phyloP scores from a whole-genome alignment of 1,139 yeast species.

The Yamadazyma mexicana region DNA sequence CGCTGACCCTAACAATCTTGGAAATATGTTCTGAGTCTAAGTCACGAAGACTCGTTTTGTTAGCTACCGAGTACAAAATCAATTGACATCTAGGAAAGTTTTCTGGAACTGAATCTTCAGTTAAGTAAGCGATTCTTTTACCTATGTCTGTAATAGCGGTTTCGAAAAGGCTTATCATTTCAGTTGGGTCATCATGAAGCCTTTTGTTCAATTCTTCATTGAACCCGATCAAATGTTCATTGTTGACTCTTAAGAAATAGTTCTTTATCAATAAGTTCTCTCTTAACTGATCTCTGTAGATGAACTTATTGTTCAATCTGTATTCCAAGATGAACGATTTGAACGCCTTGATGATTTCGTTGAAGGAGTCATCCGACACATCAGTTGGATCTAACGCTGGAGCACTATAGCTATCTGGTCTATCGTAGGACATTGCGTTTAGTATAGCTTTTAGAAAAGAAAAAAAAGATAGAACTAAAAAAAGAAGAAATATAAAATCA shows the following conservation, averaged over 20 bases:
- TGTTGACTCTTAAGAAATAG: conserved; percentile 71
- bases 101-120: conserved; percentile 53
- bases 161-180: conserved; percentile 87
- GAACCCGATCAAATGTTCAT: conserved; percentile 83
- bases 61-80: conserved; percentile 72
- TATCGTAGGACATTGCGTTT: conserved; percentile 65
- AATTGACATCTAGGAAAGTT: conserved; percentile 83
- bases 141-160: conserved; percentile 90
- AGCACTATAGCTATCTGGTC: conserved; percentile 79
- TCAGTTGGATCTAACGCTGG: conserved; percentile 84
- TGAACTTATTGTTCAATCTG: conserved; percentile 76
- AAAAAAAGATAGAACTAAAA: background rate
- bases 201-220: conserved; percentile 87
- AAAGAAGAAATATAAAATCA: background rate
- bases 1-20: conserved; percentile 86
- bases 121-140: conserved; percentile 66
- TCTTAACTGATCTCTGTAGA: conserved; percentile 89
- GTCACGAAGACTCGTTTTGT: conserved; percentile 72
- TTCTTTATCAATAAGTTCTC: conserved; percentile 81
- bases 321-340: conserved; percentile 82
- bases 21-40: conserved; percentile 87
- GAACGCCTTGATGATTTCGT: conserved; percentile 80
- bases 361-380: conserved; percentile 64
- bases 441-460: too few species aligned
- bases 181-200: conserved; percentile 83